Evolutionary conservation across 73 alveolate species (phyloP).

Genomic region (Strombidium stylifer): DNA sequence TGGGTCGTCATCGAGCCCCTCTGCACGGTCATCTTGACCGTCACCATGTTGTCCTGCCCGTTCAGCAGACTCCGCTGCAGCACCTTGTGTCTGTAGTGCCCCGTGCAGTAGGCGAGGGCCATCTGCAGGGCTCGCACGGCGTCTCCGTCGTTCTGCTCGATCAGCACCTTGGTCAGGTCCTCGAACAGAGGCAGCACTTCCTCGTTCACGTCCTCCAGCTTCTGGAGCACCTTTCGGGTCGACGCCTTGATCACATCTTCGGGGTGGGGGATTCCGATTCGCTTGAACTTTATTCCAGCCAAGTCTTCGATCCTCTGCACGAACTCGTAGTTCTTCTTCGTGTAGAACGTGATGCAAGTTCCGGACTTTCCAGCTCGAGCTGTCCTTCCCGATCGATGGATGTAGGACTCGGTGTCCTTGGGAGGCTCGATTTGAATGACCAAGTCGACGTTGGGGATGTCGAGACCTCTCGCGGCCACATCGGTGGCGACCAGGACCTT

Average conservation of each 20-base stretch:
- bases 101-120: neutral
- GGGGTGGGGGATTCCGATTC: constrained; percentile 57
- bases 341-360: constrained; percentile 83
- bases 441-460: constrained; percentile 93
- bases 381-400: constrained; percentile 98
- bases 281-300: constrained; percentile 57
- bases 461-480: constrained; percentile 99
- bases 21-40: constrained; percentile 6
- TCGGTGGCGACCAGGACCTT: constrained; percentile 98
- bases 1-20: neutral
- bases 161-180: constrained; percentile 33
- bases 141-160: neutral
- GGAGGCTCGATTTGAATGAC: constrained; percentile 97
- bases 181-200: constrained; percentile 36
- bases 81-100: neutral
- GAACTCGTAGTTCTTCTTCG: constrained; percentile 74
- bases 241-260: constrained; percentile 56
- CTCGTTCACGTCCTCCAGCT: constrained; percentile 9
- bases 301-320: constrained; percentile 50
- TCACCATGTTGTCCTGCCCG: constrained; percentile 26
- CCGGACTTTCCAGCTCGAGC: constrained; percentile 98
- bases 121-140: neutral
- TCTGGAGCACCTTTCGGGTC: constrained; percentile 17
- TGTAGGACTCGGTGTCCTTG: constrained; percentile 94
- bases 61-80: constrained; percentile 1